Evolutionary conservation across 2,329 filamentous ascomycete genomes (phyloP).

Genomic region (Mycosphaerella arachidis): DNA sequence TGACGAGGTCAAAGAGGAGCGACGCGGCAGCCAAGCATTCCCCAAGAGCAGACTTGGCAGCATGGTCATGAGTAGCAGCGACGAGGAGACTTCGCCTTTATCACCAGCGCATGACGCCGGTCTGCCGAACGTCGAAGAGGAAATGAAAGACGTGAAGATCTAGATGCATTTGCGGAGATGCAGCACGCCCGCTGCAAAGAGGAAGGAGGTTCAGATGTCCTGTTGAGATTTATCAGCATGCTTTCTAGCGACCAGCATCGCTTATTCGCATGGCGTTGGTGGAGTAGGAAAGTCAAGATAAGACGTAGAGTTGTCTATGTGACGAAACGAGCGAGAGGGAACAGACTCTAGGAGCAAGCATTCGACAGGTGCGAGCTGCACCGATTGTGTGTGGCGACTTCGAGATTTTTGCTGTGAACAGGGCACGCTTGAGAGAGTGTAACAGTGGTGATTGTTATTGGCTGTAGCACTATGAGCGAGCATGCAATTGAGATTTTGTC

Average conservation of each 20-base stretch:
- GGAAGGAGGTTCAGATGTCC: neutral
- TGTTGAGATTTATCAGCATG: neutral
- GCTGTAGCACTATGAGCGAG: neutral
- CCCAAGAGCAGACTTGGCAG: slow-evolving; percentile 20
- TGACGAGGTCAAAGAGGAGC: slow-evolving; percentile 21
- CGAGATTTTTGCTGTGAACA: neutral
- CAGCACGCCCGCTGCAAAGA: slow-evolving; percentile 1
- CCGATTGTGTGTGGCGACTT: neutral
- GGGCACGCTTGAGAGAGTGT: neutral
- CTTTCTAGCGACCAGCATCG: slow-evolving; percentile 2
- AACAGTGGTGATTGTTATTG: neutral
- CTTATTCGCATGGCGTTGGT: slow-evolving; percentile 11
- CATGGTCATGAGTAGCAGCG: slow-evolving; percentile 20
- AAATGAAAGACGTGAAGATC: slow-evolving; percentile 49
- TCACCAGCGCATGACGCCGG: slow-evolving; percentile 13
- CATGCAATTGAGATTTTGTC: neutral
- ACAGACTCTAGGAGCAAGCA: neutral
- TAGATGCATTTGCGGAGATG: slow-evolving; percentile 12
- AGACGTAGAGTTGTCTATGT: neutral
- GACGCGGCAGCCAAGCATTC: slow-evolving; percentile 14
- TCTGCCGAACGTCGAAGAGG: slow-evolving; percentile 29
- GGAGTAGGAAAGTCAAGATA: slow-evolving; percentile 7
- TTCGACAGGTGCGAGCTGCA: neutral
- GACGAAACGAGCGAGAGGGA: neutral
- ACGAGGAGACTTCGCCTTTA: slow-evolving; percentile 17